Evolutionary conservation across 352 stramenopile genomes (phyloP), one percentile per base, ranked within the genome.

Genomic region (Saprolegnia parasitica): DNA sequence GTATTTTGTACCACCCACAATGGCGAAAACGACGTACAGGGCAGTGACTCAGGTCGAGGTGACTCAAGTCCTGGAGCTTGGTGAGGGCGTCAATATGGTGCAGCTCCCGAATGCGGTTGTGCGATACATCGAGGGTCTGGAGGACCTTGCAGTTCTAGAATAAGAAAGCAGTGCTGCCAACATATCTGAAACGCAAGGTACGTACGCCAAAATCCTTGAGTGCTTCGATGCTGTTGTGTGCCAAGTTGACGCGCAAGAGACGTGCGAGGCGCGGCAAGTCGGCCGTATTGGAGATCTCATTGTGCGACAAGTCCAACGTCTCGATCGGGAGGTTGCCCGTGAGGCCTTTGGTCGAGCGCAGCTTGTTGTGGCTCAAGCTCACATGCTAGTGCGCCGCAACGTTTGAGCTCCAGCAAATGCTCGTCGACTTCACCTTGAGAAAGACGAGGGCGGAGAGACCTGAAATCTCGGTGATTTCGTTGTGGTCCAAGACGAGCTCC

Each of bases 41-140:
- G 32, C 79, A 85, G 2, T 76, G 75, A 1, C 56, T 4, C 9
- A 93, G 74, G 21, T 76, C 73, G 35, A 93, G 73, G 10, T 74
- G 50, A 10, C 78, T 73, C 32, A 93, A 71, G 32, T 81, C 77
- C 4, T 67, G 72, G 49, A 90, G 72, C 50, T 52, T 57, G 5
- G 79, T 77, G 55, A 93, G 55, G 40, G 68, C 60, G 64, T 89
- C 88, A 18, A 91, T 67, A 50, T 93, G 80, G 71, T 88, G 87
- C 55, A 91, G 77, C 37, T 83, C 73, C 15, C 57, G 49, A 18
- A 91, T 50, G 4, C 67, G 67, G 58, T 90, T 89, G 73, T 78
- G 52, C 0, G 79, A 77, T 5, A 87, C 72, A 23, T 91, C 76
- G 40, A 93, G 71, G 18, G 71, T 73, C 54, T 91, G 82, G 15